Base-by-base conservation (phyloP, 768 basidiomycete genomes). In the Boletus tomentosulus region DNA sequence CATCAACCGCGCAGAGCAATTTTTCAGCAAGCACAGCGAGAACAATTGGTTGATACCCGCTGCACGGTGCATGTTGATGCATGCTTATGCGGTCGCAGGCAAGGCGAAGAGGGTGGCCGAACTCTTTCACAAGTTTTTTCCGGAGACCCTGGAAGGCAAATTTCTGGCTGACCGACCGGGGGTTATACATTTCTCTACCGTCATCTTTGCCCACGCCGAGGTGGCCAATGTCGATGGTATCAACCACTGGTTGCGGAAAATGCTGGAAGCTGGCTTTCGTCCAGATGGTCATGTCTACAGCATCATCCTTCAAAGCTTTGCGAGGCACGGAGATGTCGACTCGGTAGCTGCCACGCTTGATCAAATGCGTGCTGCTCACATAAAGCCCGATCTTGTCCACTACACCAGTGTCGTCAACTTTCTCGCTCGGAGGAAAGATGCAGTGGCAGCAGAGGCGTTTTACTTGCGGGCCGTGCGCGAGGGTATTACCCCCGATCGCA, bases 331-430 rank as follows among this genome's bases (percentile, higher is more conserved):
- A 15, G 84, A 87, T 55, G 57, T 84, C n/a, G 69, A 76, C 12
- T 71, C 78, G 15, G 75, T 86, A 46, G 66, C 74, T 15, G 58
- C 66, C 9, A 66, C 85, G 6, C 72, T 90, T 53, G 66, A 79
- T 34, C 78, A 84, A 65, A 89, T 95, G 88, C 77, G 78, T 44
- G 59, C 65, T 3, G 71, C 73, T 4, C 75, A 77, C 2, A 50
- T 84, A 19, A 50, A 61, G 35, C 83, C 84, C 8, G 77, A 79
- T 46, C 62, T 57, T 6, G 71, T 78, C 37, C 73, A 82, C 10
- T 94, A 89, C 65, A 88, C 86, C 10, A 78, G 76, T 8, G 72
- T 92, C 53, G 78, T 94, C 58, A 70, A 77, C n/a, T 73, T 84
- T 54, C 80, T 91, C 35, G 85, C 85, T 10, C 73, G 76, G 46